phyloP scores from a whole-genome alignment of 2,329 filamentous ascomycete species.

The Phaeosphaeria sp. region DNA sequence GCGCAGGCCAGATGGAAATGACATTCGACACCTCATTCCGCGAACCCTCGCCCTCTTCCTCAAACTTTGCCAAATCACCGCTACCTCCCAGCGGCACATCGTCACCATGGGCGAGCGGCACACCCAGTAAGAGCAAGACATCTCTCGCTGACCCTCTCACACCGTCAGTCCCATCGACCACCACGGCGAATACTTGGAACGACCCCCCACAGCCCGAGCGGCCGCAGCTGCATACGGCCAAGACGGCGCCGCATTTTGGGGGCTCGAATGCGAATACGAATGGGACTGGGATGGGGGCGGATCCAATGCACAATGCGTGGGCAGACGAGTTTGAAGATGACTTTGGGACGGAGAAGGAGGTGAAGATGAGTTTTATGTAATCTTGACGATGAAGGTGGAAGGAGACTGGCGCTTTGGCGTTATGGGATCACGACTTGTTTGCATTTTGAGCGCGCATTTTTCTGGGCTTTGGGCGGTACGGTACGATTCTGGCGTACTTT shows the following conservation, averaged over 20 bases:
- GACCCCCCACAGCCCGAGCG: conserved; percentile 27
- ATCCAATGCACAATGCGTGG: conserved; percentile 55
- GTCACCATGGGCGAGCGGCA: conserved; percentile 12
- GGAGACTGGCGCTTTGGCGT: not conserved
- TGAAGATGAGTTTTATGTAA: conserved; percentile 57
- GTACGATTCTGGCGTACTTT: too few relatives aligned
- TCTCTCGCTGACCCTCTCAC: conserved; percentile 2
- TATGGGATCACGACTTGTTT: not conserved
- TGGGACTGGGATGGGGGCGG: conserved; percentile 4
- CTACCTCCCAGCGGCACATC: conserved; percentile 14
- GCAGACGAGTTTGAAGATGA: conserved; percentile 55
- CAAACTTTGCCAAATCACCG: conserved; percentile 17
- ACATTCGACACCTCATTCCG: conserved; percentile 52
- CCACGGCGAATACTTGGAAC: conserved; percentile 14
- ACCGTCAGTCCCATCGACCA: not conserved
- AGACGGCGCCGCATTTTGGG: conserved; percentile 30
- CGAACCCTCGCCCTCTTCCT: conserved; percentile 18
- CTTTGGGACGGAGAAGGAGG: conserved; percentile 55
- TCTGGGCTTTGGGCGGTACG: too few relatives aligned
- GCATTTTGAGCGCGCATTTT: not conserved
- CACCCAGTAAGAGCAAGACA: not conserved
- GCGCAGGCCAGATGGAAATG: conserved; percentile 47
- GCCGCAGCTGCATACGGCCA: conserved; percentile 35
- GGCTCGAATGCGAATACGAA: not conserved
- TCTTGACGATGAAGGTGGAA: not conserved